Conservation (phyloP, 176 grass and related monocot species). For the Oryza meyeriana region DNA sequence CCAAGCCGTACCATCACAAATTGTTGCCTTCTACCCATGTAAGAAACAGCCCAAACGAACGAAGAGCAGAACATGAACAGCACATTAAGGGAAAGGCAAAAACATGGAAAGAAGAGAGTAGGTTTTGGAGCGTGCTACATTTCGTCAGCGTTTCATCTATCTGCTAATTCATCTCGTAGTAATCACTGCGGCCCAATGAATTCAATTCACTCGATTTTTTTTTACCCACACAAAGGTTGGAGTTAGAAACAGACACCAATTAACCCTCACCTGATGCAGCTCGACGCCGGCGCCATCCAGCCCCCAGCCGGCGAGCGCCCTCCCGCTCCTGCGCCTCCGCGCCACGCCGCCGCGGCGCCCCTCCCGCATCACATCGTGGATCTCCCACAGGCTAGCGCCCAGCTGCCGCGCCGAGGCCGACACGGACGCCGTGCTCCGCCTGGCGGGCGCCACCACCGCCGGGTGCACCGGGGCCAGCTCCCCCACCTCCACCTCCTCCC, state of each 20-base stretch:
- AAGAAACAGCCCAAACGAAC: not conserved
- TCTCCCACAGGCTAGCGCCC: slow-evolving; percentile 90
- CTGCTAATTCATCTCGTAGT: not conserved
- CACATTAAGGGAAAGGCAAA: not conserved
- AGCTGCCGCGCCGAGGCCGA: slow-evolving; percentile 78
- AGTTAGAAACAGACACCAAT: not conserved
- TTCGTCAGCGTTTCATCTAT: not conserved
- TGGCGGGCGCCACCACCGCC: slow-evolving; percentile 3
- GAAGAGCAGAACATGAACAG: not conserved
- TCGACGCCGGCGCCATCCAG: not conserved
- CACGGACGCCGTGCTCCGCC: slow-evolving; percentile 49
- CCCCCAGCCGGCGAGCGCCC: not conserved
- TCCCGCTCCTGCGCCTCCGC: slow-evolving; percentile 34
- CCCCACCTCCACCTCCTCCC: not conserved
- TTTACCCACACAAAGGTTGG: not conserved
- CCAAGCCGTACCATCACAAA: not conserved
- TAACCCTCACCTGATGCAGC: slow-evolving; percentile 50
- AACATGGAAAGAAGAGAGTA: not conserved
- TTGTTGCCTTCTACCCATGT: not conserved
- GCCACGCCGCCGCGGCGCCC: not conserved
- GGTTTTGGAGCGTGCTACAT: not conserved
- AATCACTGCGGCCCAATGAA: not conserved
- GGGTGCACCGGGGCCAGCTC: not conserved
- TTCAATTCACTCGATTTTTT: not conserved
- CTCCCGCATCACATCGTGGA: slow-evolving; percentile 45